Conservation (phyloP, 257 asterid species). For the Solanum corneliomulleri region DNA sequence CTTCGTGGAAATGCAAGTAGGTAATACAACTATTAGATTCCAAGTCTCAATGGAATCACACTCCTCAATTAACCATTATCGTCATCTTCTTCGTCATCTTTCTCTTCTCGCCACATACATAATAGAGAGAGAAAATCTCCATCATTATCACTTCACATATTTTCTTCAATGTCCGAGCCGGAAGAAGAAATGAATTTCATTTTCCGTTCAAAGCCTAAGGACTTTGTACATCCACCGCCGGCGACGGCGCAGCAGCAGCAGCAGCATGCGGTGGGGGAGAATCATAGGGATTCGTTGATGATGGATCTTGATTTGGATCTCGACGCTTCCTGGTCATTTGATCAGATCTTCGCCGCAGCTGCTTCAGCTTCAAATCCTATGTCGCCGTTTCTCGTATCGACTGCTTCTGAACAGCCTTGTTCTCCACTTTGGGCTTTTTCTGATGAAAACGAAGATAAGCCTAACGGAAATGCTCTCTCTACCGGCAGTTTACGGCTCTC, state of each 20-base stretch:
- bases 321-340: constrained; percentile 69
- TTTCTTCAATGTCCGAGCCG: constrained; percentile 37
- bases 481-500: constrained; percentile 26
- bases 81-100: neutral
- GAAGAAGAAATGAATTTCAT: constrained; percentile 16
- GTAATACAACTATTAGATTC: constrained; percentile 11
- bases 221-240: neutral
- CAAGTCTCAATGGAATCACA: constrained; percentile 8
- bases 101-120: neutral
- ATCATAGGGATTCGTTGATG: constrained; percentile 8
- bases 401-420: constrained; percentile 54
- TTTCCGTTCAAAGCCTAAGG: constrained; percentile 6
- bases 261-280: constrained; percentile 5
- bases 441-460: constrained; percentile 37
- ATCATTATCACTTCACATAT: neutral
- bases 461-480: constrained; percentile 2
- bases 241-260: neutral
- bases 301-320: constrained; percentile 81
- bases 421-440: constrained; percentile 80
- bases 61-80: neutral
- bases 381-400: constrained; percentile 31
- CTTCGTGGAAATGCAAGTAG: neutral
- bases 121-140: neutral
- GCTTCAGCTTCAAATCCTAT: constrained; percentile 16
- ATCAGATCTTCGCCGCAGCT: constrained; percentile 56